Conservation (phyloP, 345 rosid genomes). For the Garcia nutans region DNA sequence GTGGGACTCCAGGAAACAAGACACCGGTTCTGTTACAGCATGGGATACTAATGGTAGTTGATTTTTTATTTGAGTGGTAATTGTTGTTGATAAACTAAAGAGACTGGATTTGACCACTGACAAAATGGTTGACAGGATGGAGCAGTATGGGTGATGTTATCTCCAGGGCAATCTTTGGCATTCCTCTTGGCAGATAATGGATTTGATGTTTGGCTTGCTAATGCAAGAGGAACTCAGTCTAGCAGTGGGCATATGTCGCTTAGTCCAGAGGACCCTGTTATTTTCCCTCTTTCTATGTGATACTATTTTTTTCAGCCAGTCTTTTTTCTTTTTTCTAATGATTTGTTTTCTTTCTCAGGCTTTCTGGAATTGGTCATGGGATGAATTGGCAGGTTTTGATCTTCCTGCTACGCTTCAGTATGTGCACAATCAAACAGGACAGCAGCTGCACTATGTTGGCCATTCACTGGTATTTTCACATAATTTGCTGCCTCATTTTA, state of each 20-base stretch:
- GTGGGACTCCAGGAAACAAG: constrained; percentile 23
- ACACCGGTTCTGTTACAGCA: constrained; percentile 51
- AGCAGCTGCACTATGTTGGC: constrained; percentile 39
- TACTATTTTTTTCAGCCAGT: background rate
- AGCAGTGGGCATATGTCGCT: constrained; percentile 25
- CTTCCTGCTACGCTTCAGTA: constrained; percentile 29
- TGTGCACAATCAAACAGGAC: constrained; percentile 30
- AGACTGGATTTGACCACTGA: background rate
- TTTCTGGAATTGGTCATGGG: constrained; percentile 51
- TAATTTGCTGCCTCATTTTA: background rate
- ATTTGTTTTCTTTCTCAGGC: constrained; percentile 19
- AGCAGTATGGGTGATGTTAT: constrained; percentile 17
- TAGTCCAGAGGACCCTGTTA: constrained; percentile 17
- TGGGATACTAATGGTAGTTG: constrained; percentile 41
- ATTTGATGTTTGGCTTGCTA: constrained; percentile 29
- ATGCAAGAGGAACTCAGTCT: constrained; percentile 23
- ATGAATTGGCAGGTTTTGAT: constrained; percentile 35
- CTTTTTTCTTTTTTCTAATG: background rate
- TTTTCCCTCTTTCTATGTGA: background rate
- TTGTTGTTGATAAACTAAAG: background rate
- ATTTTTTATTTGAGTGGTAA: background rate
- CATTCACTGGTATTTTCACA: constrained; percentile 35
- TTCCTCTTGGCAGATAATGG: constrained; percentile 31
- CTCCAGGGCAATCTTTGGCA: constrained; percentile 21
- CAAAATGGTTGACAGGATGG: constrained; percentile 24